Base-by-base conservation (phyloP, 441 rosid genomes). In the Bruguiera hainesii region DNA sequence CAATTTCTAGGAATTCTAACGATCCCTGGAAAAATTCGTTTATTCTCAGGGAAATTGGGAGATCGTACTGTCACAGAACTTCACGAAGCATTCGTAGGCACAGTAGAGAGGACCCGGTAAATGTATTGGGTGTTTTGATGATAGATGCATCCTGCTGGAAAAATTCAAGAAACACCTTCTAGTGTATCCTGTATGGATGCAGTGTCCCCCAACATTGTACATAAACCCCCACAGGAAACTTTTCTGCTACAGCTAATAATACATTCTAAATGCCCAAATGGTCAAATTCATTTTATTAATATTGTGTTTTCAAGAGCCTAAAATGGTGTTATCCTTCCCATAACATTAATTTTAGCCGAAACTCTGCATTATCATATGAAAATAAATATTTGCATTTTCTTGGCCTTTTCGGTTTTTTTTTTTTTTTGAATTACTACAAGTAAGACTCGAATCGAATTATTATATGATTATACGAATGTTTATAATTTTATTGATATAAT, bases 11-110 rank as follows among this genome's bases (percentile, higher is more conserved):
- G 74, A 15, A 30, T 60, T 70, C 35, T 48, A 50, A 6, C 39
- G 52, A 37, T 8, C 39, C 50, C 50, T 33, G 37, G 37, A 33
- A 33, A 33, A 33, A 33, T 33, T 33, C 37, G 37, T 33, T 33
- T 33, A 33, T 5, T 33, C 37, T 33, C 7, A 7, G 7, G 7
- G 37, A 33, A 33, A 33, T 33, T 33, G 37, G 37, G 35, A 56
- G 33, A 94, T 83, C 93, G 89, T 75, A 52, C 81, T 90, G 31
- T 74, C 93, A 10, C 97, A 90, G 73, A 90, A 76, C 73, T 95
- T 72, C 97, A 92, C 56, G 98, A 84, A 73, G 96, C 91, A 58
- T 89, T 84, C 82, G 92, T 90, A 74, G 99, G 99, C 57, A 90
- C 98, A 19, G 97, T 92, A 7, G 98, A 92, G 88, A 85, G 88